Percentiles rank a stretch among this genome's conserved stretches.
Evolutionary conservation across 2,329 filamentous ascomycete genomes (phyloP).

Genomic region (Botrytis elliptica): DNA sequence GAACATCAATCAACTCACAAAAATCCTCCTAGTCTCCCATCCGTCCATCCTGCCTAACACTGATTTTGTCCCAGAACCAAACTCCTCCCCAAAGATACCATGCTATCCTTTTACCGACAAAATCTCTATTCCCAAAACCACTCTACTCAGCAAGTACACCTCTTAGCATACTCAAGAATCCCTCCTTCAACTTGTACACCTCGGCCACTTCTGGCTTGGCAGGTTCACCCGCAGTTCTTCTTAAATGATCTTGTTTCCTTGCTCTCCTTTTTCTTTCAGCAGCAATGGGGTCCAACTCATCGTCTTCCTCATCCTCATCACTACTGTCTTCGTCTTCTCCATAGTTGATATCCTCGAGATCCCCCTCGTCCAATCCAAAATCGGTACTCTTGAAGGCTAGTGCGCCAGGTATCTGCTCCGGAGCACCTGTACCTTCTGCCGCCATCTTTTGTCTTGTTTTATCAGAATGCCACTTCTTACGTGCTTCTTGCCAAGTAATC

Average conservation of each 20-base stretch:
- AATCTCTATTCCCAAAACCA: background rate
- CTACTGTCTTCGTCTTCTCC: conserved; percentile 64
- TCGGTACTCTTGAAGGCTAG: conserved; percentile 72
- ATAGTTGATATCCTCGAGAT: conserved; percentile 82
- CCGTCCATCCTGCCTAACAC: background rate
- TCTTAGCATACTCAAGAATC: conserved; percentile 79
- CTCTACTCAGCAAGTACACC: conserved; percentile 73
- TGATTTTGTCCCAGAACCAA: background rate
- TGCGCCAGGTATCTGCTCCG: conserved; percentile 52
- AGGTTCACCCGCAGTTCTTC: conserved; percentile 79
- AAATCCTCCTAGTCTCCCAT: background rate
- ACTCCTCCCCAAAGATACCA: background rate
- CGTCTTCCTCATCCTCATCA: conserved; percentile 67
- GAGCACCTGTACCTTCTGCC: conserved; percentile 62
- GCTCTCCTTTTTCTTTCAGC: conserved; percentile 77
- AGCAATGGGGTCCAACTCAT: conserved; percentile 82
- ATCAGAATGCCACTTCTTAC: conserved; percentile 97
- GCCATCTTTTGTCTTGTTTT: conserved; percentile 99
- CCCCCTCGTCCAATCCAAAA: conserved; percentile 85
- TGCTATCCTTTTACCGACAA: too few relatives aligned
- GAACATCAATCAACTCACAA: background rate
- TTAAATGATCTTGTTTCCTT: conserved; percentile 75
- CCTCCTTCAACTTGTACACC: conserved; percentile 74
- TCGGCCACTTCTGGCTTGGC: conserved; percentile 76
- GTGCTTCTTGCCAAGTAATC: conserved; percentile 89